Conservation (phyloP, 768 basidiomycete genomes). For the Russula olivacea region DNA sequence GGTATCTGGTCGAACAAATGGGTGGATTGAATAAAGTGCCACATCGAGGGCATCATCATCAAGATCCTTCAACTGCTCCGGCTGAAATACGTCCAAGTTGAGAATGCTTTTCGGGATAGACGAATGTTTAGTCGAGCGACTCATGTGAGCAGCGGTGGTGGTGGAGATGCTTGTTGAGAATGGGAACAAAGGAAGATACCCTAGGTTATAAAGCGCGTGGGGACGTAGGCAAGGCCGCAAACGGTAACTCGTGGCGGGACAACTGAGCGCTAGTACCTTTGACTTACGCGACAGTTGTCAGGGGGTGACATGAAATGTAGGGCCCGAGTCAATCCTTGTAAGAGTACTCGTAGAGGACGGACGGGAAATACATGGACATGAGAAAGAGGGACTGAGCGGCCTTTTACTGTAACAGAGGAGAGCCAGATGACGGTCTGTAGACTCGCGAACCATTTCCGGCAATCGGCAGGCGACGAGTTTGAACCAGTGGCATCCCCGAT, state of each 20-base stretch:
- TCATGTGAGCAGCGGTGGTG: neutral
- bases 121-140: neutral
- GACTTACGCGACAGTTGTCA: neutral
- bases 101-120: slow-evolving; percentile 3
- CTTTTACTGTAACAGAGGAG: too few species aligned
- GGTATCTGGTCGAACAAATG: slow-evolving; percentile 8
- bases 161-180: neutral
- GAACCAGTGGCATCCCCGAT: too few species aligned
- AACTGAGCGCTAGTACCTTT: neutral
- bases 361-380: neutral
- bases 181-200: neutral
- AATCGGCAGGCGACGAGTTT: too few species aligned
- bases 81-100: slow-evolving; percentile 4
- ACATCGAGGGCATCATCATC: slow-evolving; percentile 4
- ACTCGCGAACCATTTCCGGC: too few species aligned
- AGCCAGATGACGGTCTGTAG: too few species aligned
- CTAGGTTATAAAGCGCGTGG: neutral
- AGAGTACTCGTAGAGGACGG: neutral
- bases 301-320: neutral
- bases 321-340: neutral
- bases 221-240: neutral
- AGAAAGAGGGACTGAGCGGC: too few species aligned
- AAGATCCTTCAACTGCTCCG: slow-evolving; percentile 9
- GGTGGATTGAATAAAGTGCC: slow-evolving; percentile 6
- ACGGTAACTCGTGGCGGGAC: neutral